Base-by-base conservation (phyloP, 257 asterid genomes). In the Solanum ossicruentum region DNA sequence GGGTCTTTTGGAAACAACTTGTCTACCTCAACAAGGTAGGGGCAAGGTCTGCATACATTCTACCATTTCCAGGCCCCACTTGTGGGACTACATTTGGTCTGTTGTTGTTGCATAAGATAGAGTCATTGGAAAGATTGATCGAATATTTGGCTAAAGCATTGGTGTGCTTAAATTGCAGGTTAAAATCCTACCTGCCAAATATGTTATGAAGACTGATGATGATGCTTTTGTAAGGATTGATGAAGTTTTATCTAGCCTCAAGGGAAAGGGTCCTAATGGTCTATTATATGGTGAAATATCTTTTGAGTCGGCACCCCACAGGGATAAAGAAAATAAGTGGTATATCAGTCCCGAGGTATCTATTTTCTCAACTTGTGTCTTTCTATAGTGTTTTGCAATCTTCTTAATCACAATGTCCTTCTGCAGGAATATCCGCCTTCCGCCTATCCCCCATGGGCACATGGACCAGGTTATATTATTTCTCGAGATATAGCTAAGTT, bases 151-250 rank as follows among this genome's bases (percentile, higher is more conserved):
- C 63, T 77, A 51, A 77, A 49, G 43, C 60, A 0, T 51, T 9
- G 39, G 39, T 77, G 10, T 52, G 15, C 49, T 78, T 84, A 63
- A 81, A 85, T 75, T 75, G 65, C 95, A 96, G 98, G 93, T 92
- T 1, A 90, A 92, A 86, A 85, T 93, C 81, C 88, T 93, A 13
- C 88, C 95, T 61, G 99, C 99, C 11, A 93, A 91, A 85, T 95
- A 89, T 84, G 90, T 96, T 15, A 93, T 96, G 99, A 96, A 96
- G 89, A 93, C 95, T 80, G 99, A 96, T 1, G 99, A 96, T n/a
- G 98, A 96, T 85, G 98, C 99, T 63, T 95, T 96, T 88, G 97
- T 96, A 63, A 93, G 99, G 92, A 91, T 96, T n/a, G 95, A 93
- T 89, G 97, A 92, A 90, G 92, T 95, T 75, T 52, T 95, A 51